These are phyloP conservation scores for Penicillium psychrofluorescens DNA, from an alignment of 495 filamentous ascomycete species.

Conservation along the genomic window DNA sequence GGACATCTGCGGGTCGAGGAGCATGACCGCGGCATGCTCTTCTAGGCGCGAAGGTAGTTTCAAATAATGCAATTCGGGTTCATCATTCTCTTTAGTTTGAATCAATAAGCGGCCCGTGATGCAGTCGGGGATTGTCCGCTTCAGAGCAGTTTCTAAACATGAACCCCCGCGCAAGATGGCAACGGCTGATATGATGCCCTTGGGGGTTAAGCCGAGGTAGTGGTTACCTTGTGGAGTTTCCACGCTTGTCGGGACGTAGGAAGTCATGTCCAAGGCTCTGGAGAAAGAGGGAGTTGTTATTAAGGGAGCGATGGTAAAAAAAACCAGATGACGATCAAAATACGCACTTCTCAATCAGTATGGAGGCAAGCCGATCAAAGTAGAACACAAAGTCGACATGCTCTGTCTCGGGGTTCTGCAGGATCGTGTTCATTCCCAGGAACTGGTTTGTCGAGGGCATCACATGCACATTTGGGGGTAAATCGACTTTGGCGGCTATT, in stretches of 20 bases:
- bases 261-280: conserved; percentile 65
- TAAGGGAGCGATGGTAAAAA: not conserved
- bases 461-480: conserved; percentile 65
- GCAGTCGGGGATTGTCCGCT: conserved; percentile 85
- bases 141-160: conserved; percentile 78
- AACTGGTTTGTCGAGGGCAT: conserved; percentile 72
- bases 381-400: conserved; percentile 95
- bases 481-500: conserved; percentile 57
- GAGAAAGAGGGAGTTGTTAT: conserved; percentile 2
- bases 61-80: conserved; percentile 86
- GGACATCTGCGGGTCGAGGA: conserved; percentile 91
- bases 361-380: conserved; percentile 75
- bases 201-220: conserved; percentile 61
- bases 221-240: conserved; percentile 57
- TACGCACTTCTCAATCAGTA: conserved; percentile 74
- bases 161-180: conserved; percentile 82
- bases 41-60: conserved; percentile 66
- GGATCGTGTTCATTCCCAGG: conserved; percentile 79
- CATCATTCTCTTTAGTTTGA: conserved; percentile 79
- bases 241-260: conserved; percentile 53
- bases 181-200: conserved; percentile 76
- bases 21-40: conserved; percentile 67
- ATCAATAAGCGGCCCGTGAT: conserved; percentile 83
- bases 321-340: too few relatives aligned
- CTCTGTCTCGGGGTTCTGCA: conserved; percentile 70